phyloP scores from a whole-genome alignment of 1,284 basidiomycete species.

The Abortiporus biennis region DNA sequence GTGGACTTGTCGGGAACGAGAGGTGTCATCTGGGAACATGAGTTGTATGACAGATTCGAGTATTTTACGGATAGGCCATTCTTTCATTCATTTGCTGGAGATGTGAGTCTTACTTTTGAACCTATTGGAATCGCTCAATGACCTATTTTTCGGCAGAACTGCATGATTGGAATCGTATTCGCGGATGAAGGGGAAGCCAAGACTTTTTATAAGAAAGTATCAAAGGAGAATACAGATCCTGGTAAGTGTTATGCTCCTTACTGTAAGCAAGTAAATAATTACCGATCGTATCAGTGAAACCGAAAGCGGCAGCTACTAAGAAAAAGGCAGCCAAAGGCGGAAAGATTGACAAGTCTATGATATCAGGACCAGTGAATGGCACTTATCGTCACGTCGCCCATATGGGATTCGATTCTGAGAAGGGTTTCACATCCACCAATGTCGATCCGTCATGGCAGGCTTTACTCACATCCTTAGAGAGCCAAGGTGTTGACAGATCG shows the following conservation, averaged over 20 bases:
- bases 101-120: constrained; percentile 53
- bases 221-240: constrained; percentile 59
- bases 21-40: constrained; percentile 93
- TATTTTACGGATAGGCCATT: constrained; percentile 86
- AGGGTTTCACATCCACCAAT: constrained; percentile 81
- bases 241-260: constrained; percentile 31
- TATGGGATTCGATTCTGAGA: constrained; percentile 89
- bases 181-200: constrained; percentile 85
- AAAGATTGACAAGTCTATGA: constrained; percentile 87
- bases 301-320: constrained; percentile 40
- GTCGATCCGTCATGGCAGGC: constrained; percentile 93
- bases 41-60: constrained; percentile 82
- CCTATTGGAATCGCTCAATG: constrained; percentile 1
- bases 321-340: constrained; percentile 55
- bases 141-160: constrained; percentile 45
- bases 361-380: constrained; percentile 74
- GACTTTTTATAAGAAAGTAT: constrained; percentile 87
- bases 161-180: constrained; percentile 90
- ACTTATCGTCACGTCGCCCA: constrained; percentile 92
- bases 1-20: constrained; percentile 81
- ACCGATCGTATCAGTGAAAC: constrained; percentile 19
- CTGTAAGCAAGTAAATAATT: neutral
- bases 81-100: constrained; percentile 92
- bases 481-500: constrained; percentile 59
- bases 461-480: constrained; percentile 68